Conservation (phyloP, 345 rosid species). For the Toxicodendron radicans region DNA sequence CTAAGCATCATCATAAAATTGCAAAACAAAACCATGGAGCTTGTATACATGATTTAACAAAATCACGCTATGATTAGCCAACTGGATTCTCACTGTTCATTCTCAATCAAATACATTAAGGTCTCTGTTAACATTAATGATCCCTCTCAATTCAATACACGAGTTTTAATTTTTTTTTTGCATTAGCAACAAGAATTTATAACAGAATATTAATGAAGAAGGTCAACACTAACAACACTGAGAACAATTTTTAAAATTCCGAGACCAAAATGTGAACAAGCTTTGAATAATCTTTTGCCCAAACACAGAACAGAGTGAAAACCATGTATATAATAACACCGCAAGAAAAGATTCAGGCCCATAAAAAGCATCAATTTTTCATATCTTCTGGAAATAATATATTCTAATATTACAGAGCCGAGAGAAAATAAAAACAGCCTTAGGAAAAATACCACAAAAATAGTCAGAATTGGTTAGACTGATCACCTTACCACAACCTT, state of each 20-base stretch:
- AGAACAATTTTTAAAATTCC: no score
- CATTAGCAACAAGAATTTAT: no score
- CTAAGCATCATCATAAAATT: neutral
- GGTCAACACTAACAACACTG: no score
- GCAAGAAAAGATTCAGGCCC: neutral
- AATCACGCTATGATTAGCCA: neutral
- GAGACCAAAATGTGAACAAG: no score
- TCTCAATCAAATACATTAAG: neutral
- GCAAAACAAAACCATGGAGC: neutral
- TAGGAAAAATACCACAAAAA: neutral
- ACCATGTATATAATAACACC: no score
- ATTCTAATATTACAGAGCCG: neutral
- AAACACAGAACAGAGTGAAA: neutral
- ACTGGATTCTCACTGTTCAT: neutral
- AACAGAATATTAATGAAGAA: no score
- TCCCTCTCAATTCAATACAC: no score
- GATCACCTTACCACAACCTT: conserved; percentile 98
- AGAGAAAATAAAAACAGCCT: neutral
- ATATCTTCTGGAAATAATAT: neutral
- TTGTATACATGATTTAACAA: neutral
- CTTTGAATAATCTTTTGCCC: no score
- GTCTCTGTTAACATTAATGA: no score
- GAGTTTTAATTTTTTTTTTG: no score
- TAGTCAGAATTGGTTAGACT: conserved; percentile 25
- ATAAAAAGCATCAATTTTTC: neutral